Evolutionary conservation across 192 early-diverging fungal species (phyloP).

Genomic region (Coemansia sp.): DNA sequence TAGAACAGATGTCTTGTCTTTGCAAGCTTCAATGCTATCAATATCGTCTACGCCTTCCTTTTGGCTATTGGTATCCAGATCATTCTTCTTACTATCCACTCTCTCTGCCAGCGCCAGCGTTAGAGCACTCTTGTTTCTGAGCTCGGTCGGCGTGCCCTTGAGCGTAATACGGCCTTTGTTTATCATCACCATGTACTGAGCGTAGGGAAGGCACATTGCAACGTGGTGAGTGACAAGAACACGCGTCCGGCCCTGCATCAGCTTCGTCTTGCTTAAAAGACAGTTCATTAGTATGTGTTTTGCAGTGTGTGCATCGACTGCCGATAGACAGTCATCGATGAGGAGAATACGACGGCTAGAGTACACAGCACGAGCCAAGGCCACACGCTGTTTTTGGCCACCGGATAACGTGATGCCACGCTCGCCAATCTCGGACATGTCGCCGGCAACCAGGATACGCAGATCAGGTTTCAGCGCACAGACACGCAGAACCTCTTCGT

Average conservation of each 20-base stretch:
- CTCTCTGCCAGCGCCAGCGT: constrained; percentile 10
- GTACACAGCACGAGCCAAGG: constrained; percentile 84
- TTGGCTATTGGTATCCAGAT: background rate
- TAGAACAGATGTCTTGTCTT: background rate
- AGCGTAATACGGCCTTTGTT: constrained; percentile 57
- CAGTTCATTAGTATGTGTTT: constrained; percentile 76
- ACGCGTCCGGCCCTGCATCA: constrained; percentile 73
- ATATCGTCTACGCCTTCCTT: background rate
- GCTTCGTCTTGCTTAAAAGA: constrained; percentile 57
- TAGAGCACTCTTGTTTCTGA: constrained; percentile 46
- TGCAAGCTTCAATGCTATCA: background rate
- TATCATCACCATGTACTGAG: constrained; percentile 54
- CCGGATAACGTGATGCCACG: constrained; percentile 79
- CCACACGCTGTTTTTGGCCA: constrained; percentile 80
- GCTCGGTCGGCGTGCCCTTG: constrained; percentile 54
- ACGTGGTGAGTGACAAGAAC: constrained; percentile 88
- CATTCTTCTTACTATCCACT: background rate
- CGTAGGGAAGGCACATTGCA: constrained; percentile 56
- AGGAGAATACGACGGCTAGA: constrained; percentile 54
- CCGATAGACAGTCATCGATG: constrained; percentile 85
- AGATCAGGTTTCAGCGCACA: constrained; percentile 84
- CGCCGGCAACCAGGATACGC: constrained; percentile 59
- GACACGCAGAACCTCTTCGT: constrained; percentile 70
- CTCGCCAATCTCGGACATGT: constrained; percentile 74
- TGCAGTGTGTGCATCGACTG: constrained; percentile 93